Percentiles rank a stretch among this genome's conserved stretches.
Conservation (phyloP, 495 filamentous ascomycete genomes). For the Penicillium steckii region DNA sequence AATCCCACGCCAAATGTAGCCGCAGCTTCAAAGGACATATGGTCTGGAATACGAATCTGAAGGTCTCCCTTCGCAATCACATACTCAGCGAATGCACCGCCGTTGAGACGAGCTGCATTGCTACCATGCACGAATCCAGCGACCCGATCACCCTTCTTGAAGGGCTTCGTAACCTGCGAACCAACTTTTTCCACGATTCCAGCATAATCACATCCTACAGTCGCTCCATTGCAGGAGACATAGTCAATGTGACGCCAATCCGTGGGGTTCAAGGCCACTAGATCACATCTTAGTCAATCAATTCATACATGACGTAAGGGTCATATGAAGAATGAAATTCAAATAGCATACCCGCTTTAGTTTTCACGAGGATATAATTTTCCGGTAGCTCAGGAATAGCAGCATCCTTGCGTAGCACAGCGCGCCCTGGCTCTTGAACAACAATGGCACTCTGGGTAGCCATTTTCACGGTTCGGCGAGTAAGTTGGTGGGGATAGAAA, state of each 20-base stretch:
- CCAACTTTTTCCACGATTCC: conserved; percentile 55
- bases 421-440: conserved; percentile 14
- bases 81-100: conserved; percentile 56
- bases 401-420: conserved; percentile 9
- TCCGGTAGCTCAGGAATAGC: conserved; percentile 30
- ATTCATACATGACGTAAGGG: background rate
- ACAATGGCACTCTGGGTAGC: conserved; percentile 15
- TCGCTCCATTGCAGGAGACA: conserved; percentile 22
- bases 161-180: conserved; percentile 32
- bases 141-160: conserved; percentile 50
- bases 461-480: conserved; percentile 3
- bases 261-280: conserved; percentile 54
- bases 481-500: background rate
- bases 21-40: conserved; percentile 48
- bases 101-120: conserved; percentile 42
- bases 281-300: conserved; percentile 6
- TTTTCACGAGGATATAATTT: conserved; percentile 48
- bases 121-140: conserved; percentile 47
- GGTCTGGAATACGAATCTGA: conserved; percentile 49
- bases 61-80: conserved; percentile 47
- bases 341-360: conserved; percentile 23
- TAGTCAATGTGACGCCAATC: conserved; percentile 53
- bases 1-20: conserved; percentile 53
- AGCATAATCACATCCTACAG: conserved; percentile 55
- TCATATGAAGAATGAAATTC: background rate